These are phyloP conservation scores for Diplodia sapinea DNA, from an alignment of 2,329 filamentous ascomycete genomes.

Conservation along the genomic window DNA sequence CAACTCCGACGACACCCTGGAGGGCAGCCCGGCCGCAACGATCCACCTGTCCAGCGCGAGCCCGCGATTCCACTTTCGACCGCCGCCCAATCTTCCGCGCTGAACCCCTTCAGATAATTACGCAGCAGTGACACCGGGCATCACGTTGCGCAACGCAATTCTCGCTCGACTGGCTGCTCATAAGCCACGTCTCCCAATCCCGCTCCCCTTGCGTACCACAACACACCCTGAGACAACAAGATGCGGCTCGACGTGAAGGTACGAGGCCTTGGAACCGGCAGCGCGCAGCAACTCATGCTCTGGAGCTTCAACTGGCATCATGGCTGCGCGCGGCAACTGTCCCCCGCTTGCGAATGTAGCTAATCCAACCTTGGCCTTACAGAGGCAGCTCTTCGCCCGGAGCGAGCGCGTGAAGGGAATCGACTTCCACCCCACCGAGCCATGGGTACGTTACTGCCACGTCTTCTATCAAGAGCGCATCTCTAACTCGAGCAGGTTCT, in stretches of 20 bases:
- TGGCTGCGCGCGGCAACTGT: conserved; percentile 14
- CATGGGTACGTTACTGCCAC: conserved; percentile 70
- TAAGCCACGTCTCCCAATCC: conserved; percentile 48
- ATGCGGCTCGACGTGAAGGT: conserved; percentile 57
- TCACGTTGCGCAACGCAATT: conserved; percentile 20
- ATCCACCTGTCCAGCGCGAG: conserved; percentile 27
- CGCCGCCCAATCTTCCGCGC: conserved; percentile 10
- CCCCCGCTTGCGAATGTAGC: conserved; percentile 36
- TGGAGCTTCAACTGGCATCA: conserved; percentile 13
- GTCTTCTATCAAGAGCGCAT: conserved; percentile 14
- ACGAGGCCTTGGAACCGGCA: conserved; percentile 28
- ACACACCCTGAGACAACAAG: conserved; percentile 37
- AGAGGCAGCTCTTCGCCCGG: conserved; percentile 84
- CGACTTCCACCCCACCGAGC: conserved; percentile 95
- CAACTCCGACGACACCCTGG: conserved; percentile 24
- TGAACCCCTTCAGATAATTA: background rate
- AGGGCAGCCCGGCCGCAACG: conserved; percentile 17
- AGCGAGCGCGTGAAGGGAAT: conserved; percentile 92
- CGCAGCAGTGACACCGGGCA: conserved; percentile 17
- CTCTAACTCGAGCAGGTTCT: conserved; percentile 63
- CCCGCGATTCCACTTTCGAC: conserved; percentile 14
- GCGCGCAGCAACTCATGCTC: conserved; percentile 7
- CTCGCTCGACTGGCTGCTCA: conserved; percentile 44
- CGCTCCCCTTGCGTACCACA: conserved; percentile 40
- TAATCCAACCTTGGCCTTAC: conserved; percentile 51